Evolutionary conservation across 2,329 filamentous ascomycete species (phyloP).

Genomic region (Diaporthe vaccinii): DNA sequence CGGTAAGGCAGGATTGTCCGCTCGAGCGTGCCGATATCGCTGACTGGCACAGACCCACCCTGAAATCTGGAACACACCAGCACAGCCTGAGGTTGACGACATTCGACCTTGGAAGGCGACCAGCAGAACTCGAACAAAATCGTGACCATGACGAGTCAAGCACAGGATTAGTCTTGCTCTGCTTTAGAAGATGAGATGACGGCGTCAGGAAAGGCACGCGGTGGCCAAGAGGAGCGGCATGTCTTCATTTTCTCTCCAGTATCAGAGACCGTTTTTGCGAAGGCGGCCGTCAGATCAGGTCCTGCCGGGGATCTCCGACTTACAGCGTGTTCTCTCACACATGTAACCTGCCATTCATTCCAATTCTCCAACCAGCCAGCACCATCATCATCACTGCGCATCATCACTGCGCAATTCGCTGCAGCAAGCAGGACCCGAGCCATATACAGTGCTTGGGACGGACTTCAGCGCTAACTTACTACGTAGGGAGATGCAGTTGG

Average conservation of each 20-base stretch:
- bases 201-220: neutral
- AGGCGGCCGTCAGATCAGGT: conserved; percentile 30
- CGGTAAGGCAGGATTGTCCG: conserved; percentile 25
- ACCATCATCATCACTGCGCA: neutral
- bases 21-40: conserved; percentile 35
- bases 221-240: neutral
- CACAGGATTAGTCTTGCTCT: neutral
- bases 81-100: conserved; percentile 15
- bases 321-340: conserved; percentile 22
- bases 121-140: conserved; percentile 2
- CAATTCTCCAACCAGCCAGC: conserved; percentile 5
- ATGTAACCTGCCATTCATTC: conserved; percentile 36
- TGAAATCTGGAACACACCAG: neutral
- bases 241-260: neutral
- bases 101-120: conserved; percentile 2
- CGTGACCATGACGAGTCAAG: conserved; percentile 25
- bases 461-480: neutral
- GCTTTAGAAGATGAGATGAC: neutral
- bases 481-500: neutral
- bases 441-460: neutral
- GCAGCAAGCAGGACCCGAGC: neutral
- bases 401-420: neutral
- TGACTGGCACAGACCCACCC: conserved; percentile 34
- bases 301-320: conserved; percentile 40
- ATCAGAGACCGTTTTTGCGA: conserved; percentile 13